These are phyloP conservation scores for Hymenoscyphus scutula DNA, from an alignment of 2,329 filamentous ascomycete genomes.

Conservation along the genomic window DNA sequence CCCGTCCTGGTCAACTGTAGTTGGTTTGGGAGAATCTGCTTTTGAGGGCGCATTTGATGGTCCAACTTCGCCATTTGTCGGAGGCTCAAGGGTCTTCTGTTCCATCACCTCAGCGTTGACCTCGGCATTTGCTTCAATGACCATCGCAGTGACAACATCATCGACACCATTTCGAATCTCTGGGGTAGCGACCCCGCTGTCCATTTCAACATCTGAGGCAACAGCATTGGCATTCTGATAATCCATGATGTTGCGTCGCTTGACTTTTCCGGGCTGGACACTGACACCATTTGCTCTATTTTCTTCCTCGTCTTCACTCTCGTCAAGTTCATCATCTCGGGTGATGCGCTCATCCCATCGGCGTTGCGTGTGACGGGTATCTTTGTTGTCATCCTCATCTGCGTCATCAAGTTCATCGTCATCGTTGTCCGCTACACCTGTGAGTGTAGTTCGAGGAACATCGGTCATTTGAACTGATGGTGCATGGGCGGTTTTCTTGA, in stretches of 20 bases:
- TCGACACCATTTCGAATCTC: conserved; percentile 28
- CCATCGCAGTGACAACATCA: conserved; percentile 29
- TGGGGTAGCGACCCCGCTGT: conserved; percentile 48
- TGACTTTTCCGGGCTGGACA: conserved; percentile 46
- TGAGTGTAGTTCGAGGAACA: conserved; percentile 59
- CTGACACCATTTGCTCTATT: conserved; percentile 66
- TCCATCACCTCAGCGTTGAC: conserved; percentile 34
- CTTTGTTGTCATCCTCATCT: conserved; percentile 84
- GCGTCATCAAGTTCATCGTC: conserved; percentile 64
- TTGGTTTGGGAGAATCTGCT: conserved; percentile 29
- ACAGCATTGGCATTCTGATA: conserved; percentile 54
- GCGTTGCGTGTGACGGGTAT: conserved; percentile 76
- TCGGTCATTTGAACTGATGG: conserved; percentile 93
- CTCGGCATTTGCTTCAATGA: conserved; percentile 35
- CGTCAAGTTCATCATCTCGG: conserved; percentile 77
- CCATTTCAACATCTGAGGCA: conserved; percentile 49
- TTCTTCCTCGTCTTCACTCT: conserved; percentile 87
- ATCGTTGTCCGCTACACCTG: conserved; percentile 64
- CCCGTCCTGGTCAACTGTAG: conserved; percentile 32
- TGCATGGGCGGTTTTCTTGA: conserved; percentile 79
- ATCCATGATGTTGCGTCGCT: conserved; percentile 59
- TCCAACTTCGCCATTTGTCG: conserved; percentile 25
- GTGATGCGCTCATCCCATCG: conserved; percentile 77
- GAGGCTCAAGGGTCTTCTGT: conserved; percentile 29
- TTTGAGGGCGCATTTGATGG: conserved; percentile 34